Conservation (phyloP, 129 eudicot species). For the Deinandra increscens region DNA sequence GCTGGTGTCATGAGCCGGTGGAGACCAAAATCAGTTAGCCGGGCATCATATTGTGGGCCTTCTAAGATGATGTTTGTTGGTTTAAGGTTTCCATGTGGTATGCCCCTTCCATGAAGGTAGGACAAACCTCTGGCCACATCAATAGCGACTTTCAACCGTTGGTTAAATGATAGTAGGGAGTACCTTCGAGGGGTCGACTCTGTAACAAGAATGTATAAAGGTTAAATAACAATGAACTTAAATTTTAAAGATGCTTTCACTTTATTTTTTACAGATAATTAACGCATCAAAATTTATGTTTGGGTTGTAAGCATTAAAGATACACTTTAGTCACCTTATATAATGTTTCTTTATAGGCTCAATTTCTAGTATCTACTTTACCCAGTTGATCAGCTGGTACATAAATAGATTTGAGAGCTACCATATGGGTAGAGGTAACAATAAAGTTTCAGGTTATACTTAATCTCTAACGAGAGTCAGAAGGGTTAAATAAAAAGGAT, state of each 20-base stretch:
- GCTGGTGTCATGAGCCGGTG: conserved; percentile 94
- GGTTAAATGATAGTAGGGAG: conserved; percentile 71
- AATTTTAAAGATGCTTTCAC: background rate
- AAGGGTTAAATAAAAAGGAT: background rate
- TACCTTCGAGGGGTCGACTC: conserved; percentile 93
- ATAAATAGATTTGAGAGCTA: background rate
- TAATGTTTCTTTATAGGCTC: background rate
- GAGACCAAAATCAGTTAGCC: conserved; percentile 78
- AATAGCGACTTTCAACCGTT: conserved; percentile 77
- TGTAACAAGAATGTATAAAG: conserved; percentile 30
- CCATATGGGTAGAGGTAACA: background rate
- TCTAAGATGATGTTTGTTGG: conserved; percentile 82
- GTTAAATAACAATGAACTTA: background rate
- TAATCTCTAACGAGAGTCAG: background rate
- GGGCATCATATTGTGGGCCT: conserved; percentile 55
- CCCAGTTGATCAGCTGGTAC: background rate
- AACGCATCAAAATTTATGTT: background rate
- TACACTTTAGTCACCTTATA: conserved; percentile 1
- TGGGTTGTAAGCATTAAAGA: background rate
- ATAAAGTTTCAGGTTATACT: background rate
- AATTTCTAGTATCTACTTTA: background rate
- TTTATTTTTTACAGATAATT: background rate
- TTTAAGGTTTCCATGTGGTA: conserved; percentile 92
- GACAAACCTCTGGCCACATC: conserved; percentile 82
- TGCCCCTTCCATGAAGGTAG: conserved; percentile 79